Evolutionary conservation across 805 yeast species (phyloP), one percentile per base, ranked within the genome.

Genomic region (Kodamaea neixiangensis): DNA sequence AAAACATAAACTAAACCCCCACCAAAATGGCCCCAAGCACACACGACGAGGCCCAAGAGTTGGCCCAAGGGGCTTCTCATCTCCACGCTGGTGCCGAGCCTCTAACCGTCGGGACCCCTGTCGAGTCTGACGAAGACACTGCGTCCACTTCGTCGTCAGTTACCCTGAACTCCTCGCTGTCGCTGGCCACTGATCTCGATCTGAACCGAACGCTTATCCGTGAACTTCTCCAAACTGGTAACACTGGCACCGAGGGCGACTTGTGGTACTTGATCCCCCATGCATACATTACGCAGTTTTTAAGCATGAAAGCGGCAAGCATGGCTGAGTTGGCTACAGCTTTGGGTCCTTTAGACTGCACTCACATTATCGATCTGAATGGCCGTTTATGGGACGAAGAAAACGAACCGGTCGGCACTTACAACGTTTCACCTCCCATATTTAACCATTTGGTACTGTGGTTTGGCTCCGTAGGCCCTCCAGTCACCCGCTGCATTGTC

Each of bases 401-500:
- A 10, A 31, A 48, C 13, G 65, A 60, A 39, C 56, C 65, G 1
- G 58, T 53, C 21, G 56, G 58, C n/a, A 54, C 62, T 11, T 51
- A 54, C 40, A 59, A 57, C 37, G 65, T 85, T 0, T 67, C 80
- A 0, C 77, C 76, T 5, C 64, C 68, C 4, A 71, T 78, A 2
- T 85, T 80, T 56, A 58, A 70, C 2, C 60, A 70, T 51, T 62
- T 86, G 7, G 64, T 62, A 1, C 69, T 72, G 29, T 80, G 86
- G 84, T 85, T 83, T 62, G 87, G 87, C 0, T 46, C 79, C 18
- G 60, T 65, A 1, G 74, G 76, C 0, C 62, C 53, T 6, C 73
- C 76, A 1, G 67, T 73, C 7, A 52, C 67, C 5, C 63, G 78
- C 45, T 61, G 62, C 18, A 48, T 73, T 3, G 51, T 67, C 5